Percentiles rank a stretch among this genome's conserved stretches.
Evolutionary conservation across 371 early-diverging fungal genomes (phyloP).

Genomic region (Vairimorpha necatrix): DNA sequence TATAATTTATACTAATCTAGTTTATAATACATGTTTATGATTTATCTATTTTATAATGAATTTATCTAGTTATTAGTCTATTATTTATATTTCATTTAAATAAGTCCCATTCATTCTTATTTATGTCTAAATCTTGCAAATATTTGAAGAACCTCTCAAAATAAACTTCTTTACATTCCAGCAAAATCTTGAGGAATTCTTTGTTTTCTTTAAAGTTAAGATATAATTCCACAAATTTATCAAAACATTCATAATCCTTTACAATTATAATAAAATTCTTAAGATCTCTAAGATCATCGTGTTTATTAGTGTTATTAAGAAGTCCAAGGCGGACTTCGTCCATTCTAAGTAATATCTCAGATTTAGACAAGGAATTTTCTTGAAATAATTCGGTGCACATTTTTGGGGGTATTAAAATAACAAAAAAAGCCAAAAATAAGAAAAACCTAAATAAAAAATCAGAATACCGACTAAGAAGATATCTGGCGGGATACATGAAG

Average conservation of each 20-base stretch:
- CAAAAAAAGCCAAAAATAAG: too few species aligned
- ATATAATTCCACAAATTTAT: constrained; percentile 1
- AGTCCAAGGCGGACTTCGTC: too few species aligned
- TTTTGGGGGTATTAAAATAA: too few species aligned
- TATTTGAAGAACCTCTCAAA: neutral
- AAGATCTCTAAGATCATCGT: neutral
- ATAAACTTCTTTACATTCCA: neutral
- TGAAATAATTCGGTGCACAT: too few species aligned
- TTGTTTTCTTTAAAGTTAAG: neutral
- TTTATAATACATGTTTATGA: neutral
- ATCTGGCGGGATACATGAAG: too few species aligned
- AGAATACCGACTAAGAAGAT: too few species aligned
- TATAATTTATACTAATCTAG: neutral
- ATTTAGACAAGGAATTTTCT: too few species aligned
- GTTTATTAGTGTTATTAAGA: too few species aligned
- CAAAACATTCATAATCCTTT: neutral
- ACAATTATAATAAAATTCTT: neutral
- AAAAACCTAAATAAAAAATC: too few species aligned
- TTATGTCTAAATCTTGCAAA: neutral
- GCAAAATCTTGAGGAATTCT: neutral
- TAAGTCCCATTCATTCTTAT: neutral
- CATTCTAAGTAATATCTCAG: too few species aligned
- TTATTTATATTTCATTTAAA: too few species aligned
- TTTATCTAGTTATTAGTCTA: too few species aligned
- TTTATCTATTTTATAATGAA: neutral